Conservation (phyloP, 2,329 filamentous ascomycete genomes). For the Paecilomyces formosus region DNA sequence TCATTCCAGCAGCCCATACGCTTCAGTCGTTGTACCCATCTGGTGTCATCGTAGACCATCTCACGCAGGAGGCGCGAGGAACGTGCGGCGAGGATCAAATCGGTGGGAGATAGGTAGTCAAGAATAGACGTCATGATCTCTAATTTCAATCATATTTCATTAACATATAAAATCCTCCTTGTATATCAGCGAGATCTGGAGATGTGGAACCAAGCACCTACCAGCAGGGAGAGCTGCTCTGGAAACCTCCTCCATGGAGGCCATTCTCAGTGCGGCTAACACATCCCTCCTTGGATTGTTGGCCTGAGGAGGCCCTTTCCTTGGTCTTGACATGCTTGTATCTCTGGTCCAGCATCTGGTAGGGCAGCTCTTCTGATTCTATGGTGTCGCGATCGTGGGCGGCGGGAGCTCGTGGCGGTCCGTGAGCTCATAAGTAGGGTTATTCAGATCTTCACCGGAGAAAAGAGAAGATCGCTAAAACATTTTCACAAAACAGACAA, state of each 20-base stretch:
- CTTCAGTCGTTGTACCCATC: conserved; percentile 82
- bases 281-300: conserved; percentile 45
- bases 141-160: conserved; percentile 29
- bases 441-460: background rate
- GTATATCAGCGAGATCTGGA: background rate
- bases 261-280: conserved; percentile 68
- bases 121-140: conserved; percentile 85
- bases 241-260: conserved; percentile 65
- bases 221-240: conserved; percentile 77
- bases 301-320: conserved; percentile 31
- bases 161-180: background rate
- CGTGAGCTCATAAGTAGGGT: background rate
- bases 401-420: background rate
- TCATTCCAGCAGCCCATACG: conserved; percentile 93
- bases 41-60: conserved; percentile 97
- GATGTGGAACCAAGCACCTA: conserved; percentile 32
- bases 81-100: conserved; percentile 78
- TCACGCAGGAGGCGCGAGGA: conserved; percentile 82
- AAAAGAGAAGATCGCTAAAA: background rate
- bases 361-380: background rate
- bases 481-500: background rate
- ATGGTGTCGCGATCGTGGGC: background rate
- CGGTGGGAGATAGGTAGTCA: conserved; percentile 77
- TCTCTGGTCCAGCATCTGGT: conserved; percentile 19
- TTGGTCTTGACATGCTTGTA: conserved; percentile 42